Conservation (phyloP, 768 basidiomycete genomes). For the Russula abietina region DNA sequence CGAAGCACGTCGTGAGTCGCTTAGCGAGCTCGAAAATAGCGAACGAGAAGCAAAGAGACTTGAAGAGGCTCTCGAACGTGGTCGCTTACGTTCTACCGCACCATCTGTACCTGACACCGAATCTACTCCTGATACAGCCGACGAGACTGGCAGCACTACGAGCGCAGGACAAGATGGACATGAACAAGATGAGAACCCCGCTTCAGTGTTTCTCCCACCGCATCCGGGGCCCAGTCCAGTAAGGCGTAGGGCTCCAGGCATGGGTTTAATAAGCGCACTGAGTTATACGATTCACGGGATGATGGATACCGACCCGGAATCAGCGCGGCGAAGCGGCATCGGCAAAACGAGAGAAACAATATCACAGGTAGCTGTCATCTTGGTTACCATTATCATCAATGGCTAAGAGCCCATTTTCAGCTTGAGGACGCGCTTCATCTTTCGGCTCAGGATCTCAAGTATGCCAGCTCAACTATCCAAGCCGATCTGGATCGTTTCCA, state of each 20-base stretch:
- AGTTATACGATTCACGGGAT: slow-evolving; percentile 95
- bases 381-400: not conserved
- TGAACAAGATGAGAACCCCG: slow-evolving; percentile 33
- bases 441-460: slow-evolving; percentile 90
- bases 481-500: slow-evolving; percentile 98
- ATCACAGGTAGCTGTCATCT: slow-evolving; percentile 61
- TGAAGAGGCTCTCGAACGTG: slow-evolving; percentile 76
- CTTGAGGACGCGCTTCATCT: slow-evolving; percentile 93
- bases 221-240: slow-evolving; percentile 75
- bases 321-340: slow-evolving; percentile 86
- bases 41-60: slow-evolving; percentile 86
- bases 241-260: slow-evolving; percentile 60
- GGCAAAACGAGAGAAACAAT: slow-evolving; percentile 92
- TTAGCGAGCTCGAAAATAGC: slow-evolving; percentile 88
- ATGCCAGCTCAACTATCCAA: slow-evolving; percentile 93
- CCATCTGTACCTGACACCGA: not conserved
- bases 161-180: slow-evolving; percentile 23
- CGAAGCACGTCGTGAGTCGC: slow-evolving; percentile 73
- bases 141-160: not conserved
- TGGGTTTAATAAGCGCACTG: slow-evolving; percentile 84
- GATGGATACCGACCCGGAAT: slow-evolving; percentile 99
- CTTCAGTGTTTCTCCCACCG: slow-evolving; percentile 56
- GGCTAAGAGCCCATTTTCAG: slow-evolving; percentile 37
- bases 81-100: slow-evolving; percentile 34
- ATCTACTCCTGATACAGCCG: not conserved